Evolutionary conservation across 1,284 basidiomycete species (phyloP).

Genomic region (Cutaneotrichosporon mucoides): DNA sequence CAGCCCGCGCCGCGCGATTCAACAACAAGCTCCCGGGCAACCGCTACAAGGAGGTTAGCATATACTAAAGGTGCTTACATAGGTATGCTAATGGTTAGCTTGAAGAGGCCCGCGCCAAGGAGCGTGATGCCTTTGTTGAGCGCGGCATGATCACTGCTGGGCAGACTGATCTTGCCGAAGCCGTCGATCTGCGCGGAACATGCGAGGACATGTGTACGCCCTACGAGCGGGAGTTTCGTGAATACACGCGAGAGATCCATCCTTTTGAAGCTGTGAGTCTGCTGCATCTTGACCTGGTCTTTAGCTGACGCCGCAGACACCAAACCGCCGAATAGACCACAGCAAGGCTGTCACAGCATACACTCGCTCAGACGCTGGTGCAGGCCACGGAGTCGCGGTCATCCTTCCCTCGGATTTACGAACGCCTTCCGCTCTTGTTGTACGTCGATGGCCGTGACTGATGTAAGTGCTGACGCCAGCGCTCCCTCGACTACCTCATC

Average conservation of each 20-base stretch:
- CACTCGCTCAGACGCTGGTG: constrained; percentile 79
- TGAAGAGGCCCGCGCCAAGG: constrained; percentile 59
- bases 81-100: constrained; percentile 40
- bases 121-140: constrained; percentile 72
- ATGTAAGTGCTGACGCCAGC: constrained; percentile 49
- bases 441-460: constrained; percentile 37
- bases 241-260: constrained; percentile 83
- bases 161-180: constrained; percentile 73
- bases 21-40: constrained; percentile 43
- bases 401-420: constrained; percentile 90
- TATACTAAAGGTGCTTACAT: too few species aligned
- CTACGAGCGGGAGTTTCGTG: constrained; percentile 85
- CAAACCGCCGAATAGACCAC: constrained; percentile 69
- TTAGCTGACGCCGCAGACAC: constrained; percentile 26
- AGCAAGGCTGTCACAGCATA: constrained; percentile 88
- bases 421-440: constrained; percentile 77
- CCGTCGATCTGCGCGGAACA: constrained; percentile 83
- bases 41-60: constrained; percentile 43
- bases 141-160: constrained; percentile 86
- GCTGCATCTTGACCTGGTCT: constrained; percentile 12
- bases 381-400: constrained; percentile 37
- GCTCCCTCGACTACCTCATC: constrained; percentile 89
- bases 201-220: constrained; percentile 92
- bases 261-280: constrained; percentile 73
- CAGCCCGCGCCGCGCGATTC: constrained; percentile 45